Percentiles rank a stretch among this genome's conserved stretches.
Conservation (phyloP, 257 asterid genomes). For the Eustoma russellianum region DNA sequence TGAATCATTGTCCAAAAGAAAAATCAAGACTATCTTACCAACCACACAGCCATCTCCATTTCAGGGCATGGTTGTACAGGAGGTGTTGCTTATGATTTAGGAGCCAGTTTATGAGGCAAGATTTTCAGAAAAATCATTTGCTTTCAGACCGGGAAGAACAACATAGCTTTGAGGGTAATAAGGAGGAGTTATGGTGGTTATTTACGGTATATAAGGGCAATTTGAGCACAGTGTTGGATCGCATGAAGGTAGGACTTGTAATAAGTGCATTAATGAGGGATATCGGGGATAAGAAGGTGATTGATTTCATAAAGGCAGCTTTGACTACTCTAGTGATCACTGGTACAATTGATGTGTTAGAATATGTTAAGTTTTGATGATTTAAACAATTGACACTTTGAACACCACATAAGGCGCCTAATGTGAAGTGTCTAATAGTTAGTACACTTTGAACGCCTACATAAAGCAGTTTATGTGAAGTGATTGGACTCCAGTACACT, state of each 20-base stretch:
- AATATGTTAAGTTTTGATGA: no score
- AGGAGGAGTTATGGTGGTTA: slow-evolving; percentile 96
- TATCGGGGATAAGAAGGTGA: slow-evolving; percentile 85
- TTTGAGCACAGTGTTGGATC: slow-evolving; percentile 77
- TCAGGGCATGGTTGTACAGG: slow-evolving; percentile 90
- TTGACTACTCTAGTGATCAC: slow-evolving; percentile 71
- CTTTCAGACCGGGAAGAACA: slow-evolving; percentile 91
- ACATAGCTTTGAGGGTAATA: slow-evolving; percentile 74
- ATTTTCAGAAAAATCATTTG: slow-evolving; percentile 82
- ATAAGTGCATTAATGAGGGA: slow-evolving; percentile 88
- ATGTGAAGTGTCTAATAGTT: no score
- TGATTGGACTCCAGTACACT: no score
- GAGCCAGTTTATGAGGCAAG: slow-evolving; percentile 91
- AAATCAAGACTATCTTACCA: slow-evolving; percentile 72
- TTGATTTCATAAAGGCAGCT: slow-evolving; percentile 84
- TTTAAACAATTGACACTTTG: no score
- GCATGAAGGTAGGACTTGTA: slow-evolving; percentile 88
- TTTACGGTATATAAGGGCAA: slow-evolving; percentile 91
- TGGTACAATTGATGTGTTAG: slow-evolving; percentile 41
- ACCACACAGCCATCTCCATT: slow-evolving; percentile 73
- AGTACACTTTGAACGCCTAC: no score
- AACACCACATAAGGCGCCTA: no score
- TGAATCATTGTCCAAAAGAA: slow-evolving; percentile 82
- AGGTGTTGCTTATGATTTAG: slow-evolving; percentile 65
- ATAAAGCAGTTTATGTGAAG: no score